Evolutionary conservation across 371 early-diverging fungal species (phyloP).

Genomic region (Basidiobolus meristosporus): DNA sequence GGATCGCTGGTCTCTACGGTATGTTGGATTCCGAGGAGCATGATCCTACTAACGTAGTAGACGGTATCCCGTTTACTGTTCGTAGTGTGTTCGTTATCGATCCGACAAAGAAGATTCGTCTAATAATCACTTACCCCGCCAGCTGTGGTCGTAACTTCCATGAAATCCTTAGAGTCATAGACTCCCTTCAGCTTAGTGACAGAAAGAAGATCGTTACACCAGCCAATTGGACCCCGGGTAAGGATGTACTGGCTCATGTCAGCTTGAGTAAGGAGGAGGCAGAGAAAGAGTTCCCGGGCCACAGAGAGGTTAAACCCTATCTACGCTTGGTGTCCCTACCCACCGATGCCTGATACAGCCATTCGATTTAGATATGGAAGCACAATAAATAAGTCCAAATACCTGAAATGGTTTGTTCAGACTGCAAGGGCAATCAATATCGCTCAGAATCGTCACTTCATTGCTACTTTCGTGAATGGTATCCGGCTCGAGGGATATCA

Average conservation of each 20-base stretch:
- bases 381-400: too few species aligned
- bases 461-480: too few species aligned
- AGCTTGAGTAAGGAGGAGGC: constrained; percentile 69
- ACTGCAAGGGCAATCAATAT: too few species aligned
- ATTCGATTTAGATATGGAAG: too few species aligned
- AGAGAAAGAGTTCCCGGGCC: constrained; percentile 58
- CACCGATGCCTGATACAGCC: background rate
- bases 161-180: constrained; percentile 81
- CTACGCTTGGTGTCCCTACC: constrained; percentile 48
- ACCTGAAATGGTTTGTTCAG: too few species aligned
- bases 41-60: constrained; percentile 70
- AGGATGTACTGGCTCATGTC: constrained; percentile 80
- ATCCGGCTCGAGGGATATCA: too few species aligned
- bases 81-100: constrained; percentile 90
- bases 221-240: constrained; percentile 78
- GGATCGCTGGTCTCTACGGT: constrained; percentile 71
- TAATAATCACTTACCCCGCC: constrained; percentile 79
- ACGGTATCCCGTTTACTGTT: constrained; percentile 85
- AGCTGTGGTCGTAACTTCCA: constrained; percentile 83
- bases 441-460: too few species aligned
- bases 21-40: constrained; percentile 78
- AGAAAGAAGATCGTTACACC: constrained; percentile 79
- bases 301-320: constrained; percentile 66
- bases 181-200: constrained; percentile 81
- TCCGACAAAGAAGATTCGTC: constrained; percentile 75